Percentiles rank a stretch among this genome's conserved stretches.
Evolutionary conservation across 2,329 filamentous ascomycete species (phyloP).

Genomic region (Trichoderma sp.): DNA sequence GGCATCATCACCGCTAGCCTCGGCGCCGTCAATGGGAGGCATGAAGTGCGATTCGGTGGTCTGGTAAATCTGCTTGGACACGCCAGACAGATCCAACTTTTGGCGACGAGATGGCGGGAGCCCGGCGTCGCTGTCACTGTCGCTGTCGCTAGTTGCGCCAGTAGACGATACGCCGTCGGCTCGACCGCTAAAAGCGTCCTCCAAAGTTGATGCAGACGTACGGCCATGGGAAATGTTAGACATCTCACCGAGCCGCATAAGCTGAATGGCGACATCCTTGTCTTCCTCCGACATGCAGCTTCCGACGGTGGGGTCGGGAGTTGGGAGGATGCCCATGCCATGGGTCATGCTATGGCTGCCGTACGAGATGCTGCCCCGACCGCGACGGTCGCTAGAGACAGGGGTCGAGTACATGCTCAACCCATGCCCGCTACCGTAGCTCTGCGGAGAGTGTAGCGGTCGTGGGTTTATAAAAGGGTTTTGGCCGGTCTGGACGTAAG

Average conservation of each 20-base stretch:
- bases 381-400: constrained; percentile 58
- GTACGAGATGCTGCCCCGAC: constrained; percentile 62
- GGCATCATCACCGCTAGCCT: constrained; percentile 36
- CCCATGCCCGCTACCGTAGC: constrained; percentile 52
- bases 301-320: constrained; percentile 93
- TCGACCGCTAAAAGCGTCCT: constrained; percentile 88
- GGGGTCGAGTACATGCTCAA: constrained; percentile 62
- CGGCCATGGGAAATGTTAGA: constrained; percentile 91
- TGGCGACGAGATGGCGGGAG: constrained; percentile 57
- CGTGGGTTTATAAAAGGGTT: constrained; percentile 77
- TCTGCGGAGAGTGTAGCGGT: constrained; percentile 80
- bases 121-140: constrained; percentile 64
- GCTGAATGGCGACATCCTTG: constrained; percentile 89
- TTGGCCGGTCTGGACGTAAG: constrained; percentile 72
- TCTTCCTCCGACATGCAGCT: constrained; percentile 96
- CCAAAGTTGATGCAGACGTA: constrained; percentile 87
- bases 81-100: constrained; percentile 47
- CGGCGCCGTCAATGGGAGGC: constrained; percentile 48
- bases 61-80: constrained; percentile 47
- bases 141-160: constrained; percentile 76
- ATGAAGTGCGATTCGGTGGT: constrained; percentile 54
- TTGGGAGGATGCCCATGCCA: constrained; percentile 67
- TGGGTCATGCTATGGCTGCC: constrained; percentile 41
- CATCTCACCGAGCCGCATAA: constrained; percentile 93
- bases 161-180: constrained; percentile 83